A percentile compares a stretch with the other conserved stretches of the same genome.
phyloP scores from a whole-genome alignment of 441 rosid genomes.

The Erodium chrysanthum region DNA sequence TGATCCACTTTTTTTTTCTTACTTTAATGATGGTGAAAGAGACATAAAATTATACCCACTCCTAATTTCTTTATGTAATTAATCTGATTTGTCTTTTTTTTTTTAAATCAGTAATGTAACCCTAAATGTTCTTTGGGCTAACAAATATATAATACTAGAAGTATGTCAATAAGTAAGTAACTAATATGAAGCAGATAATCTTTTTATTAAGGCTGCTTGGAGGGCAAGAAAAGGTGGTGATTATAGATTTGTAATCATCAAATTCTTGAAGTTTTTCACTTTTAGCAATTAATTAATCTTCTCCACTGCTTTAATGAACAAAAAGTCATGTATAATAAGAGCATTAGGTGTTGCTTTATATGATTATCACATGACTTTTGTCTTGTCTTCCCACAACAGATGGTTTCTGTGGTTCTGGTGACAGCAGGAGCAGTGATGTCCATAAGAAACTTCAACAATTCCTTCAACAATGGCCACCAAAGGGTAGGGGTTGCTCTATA shows the following conservation, averaged over 20 bases:
- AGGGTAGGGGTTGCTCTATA: constrained; percentile 53
- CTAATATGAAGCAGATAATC: neutral
- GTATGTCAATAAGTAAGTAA: no score
- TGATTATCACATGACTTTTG: no score
- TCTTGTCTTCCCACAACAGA: constrained; percentile 28
- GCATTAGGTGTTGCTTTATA: neutral
- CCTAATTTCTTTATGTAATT: constrained; percentile 10
- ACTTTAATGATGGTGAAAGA: constrained; percentile 18
- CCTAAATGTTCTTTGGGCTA: no score
- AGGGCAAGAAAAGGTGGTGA: constrained; percentile 29
- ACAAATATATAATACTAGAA: no score
- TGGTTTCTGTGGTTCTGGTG: constrained; percentile 37
- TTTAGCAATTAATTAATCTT: neutral
- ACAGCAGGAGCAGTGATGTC: constrained; percentile 62
- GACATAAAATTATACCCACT: constrained; percentile 5
- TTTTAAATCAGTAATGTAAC: no score
- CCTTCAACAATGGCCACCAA: constrained; percentile 66
- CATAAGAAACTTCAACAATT: constrained; percentile 55
- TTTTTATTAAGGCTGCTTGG: constrained; percentile 26
- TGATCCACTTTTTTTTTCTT: constrained; percentile 12
- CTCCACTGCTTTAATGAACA: neutral
- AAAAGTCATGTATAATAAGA: neutral
- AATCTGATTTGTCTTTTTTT: constrained; percentile 13
- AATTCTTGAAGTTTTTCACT: neutral
- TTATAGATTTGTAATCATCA: neutral